Conservation (phyloP, 148 eudicot genomes). For the Euryodendron excelsum region DNA sequence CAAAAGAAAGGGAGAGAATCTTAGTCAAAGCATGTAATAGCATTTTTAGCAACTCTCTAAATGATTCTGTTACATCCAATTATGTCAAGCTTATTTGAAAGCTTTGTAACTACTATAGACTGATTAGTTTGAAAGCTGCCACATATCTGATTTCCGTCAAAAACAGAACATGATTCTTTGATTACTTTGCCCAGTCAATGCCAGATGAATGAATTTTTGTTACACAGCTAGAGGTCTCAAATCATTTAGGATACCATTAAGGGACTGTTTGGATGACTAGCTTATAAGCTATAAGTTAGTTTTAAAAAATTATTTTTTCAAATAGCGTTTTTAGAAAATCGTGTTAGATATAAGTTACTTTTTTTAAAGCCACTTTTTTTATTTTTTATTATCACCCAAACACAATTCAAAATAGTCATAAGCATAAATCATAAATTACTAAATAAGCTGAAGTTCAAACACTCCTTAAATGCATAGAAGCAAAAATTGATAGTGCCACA, state of each 20-base stretch:
- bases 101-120: not conserved
- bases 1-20: constrained; percentile 21
- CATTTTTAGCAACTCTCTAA: not conserved
- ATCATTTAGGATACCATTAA: not conserved
- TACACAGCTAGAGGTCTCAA: not conserved
- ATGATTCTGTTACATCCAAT: not conserved
- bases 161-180: not conserved
- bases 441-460: no score
- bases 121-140: not conserved
- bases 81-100: not conserved
- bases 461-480: no score
- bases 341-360: no score
- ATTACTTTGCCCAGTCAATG: not conserved
- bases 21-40: not conserved
- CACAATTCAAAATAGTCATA: no score
- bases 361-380: no score
- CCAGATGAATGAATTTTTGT: not conserved
- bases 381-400: no score
- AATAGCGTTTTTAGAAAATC: no score
- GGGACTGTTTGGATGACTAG: no score
- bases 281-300: no score
- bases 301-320: no score
- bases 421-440: no score
- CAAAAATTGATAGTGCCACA: no score
- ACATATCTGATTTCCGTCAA: not conserved